Evolutionary conservation across 805 yeast species (phyloP).

Genomic region (Tanozyma kutaoensis): DNA sequence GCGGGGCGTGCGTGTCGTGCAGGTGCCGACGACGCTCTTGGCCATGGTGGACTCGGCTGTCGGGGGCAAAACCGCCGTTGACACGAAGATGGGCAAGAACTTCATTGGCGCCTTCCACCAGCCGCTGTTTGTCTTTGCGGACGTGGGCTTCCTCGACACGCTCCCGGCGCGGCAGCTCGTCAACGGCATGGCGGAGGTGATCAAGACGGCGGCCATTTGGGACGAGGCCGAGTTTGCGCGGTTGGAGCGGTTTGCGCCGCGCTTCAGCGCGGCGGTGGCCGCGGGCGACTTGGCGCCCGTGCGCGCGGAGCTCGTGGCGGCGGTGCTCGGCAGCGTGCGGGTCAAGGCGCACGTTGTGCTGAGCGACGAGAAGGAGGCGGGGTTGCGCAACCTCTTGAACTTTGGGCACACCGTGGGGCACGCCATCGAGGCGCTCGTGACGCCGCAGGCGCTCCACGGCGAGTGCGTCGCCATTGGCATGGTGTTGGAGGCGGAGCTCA

Average conservation of each 20-base stretch:
- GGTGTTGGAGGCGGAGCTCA: conserved; percentile 86
- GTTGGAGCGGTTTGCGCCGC: conserved; percentile 62
- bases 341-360: conserved; percentile 94
- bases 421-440: conserved; percentile 93
- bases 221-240: conserved; percentile 78
- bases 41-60: conserved; percentile 98
- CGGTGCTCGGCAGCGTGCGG: conserved; percentile 73
- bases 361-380: conserved; percentile 89
- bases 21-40: conserved; percentile 84
- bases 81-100: conserved; percentile 92
- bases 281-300: conserved; percentile 48
- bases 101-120: conserved; percentile 97
- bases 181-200: conserved; percentile 97
- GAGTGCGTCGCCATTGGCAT: conserved; percentile 99
- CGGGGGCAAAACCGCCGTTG: conserved; percentile 98
- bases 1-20: conserved; percentile 93
- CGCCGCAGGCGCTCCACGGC: conserved; percentile 94
- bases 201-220: conserved; percentile 98
- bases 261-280: conserved; percentile 54
- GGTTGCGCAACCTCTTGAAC: conserved; percentile 80
- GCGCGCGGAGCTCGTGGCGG: conserved; percentile 57
- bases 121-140: conserved; percentile 79
- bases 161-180: conserved; percentile 89
- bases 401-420: conserved; percentile 98
- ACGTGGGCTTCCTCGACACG: conserved; percentile 74